Conservation (phyloP, 768 basidiomycete species). For the Boletus coccyginus region DNA sequence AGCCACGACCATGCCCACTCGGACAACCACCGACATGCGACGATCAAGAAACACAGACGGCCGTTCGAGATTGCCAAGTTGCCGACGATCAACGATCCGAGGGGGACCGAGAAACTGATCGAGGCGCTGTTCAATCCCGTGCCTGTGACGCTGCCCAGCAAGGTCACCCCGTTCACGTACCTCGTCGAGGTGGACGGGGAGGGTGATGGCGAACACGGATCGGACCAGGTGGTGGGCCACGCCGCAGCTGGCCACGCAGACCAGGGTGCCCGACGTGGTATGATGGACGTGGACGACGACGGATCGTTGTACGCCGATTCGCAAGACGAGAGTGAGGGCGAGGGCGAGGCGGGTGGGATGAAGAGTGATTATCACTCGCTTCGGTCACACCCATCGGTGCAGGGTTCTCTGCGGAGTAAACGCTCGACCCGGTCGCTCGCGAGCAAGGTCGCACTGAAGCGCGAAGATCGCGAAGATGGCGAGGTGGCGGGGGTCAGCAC, state of each 20-base stretch:
- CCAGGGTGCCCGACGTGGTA: background rate
- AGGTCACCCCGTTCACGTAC: conserved; percentile 37
- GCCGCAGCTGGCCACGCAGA: background rate
- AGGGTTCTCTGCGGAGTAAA: conserved; percentile 22
- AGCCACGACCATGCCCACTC: background rate
- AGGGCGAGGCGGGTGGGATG: conserved; percentile 1
- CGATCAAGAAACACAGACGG: conserved; percentile 22
- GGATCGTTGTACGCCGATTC: conserved; percentile 25
- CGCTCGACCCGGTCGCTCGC: conserved; percentile 19
- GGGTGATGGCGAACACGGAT: conserved; percentile 12
- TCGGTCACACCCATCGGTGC: conserved; percentile 24
- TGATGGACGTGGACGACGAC: conserved; percentile 13
- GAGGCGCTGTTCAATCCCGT: conserved; percentile 79
- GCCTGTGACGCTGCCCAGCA: conserved; percentile 34
- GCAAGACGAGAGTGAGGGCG: conserved; percentile 3
- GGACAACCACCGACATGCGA: background rate
- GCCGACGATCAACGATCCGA: conserved; percentile 54
- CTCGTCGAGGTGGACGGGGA: conserved; percentile 30
- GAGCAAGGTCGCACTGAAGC: conserved; percentile 4
- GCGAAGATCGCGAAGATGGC: background rate
- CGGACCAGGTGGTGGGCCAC: background rate
- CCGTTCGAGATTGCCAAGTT: conserved; percentile 37
- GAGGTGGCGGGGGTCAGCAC: conserved; percentile 1
- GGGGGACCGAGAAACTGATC: conserved; percentile 70
- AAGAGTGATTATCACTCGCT: conserved; percentile 31